Base-by-base conservation (phyloP, 768 basidiomycete genomes). In the Leccinum sublutescens region DNA sequence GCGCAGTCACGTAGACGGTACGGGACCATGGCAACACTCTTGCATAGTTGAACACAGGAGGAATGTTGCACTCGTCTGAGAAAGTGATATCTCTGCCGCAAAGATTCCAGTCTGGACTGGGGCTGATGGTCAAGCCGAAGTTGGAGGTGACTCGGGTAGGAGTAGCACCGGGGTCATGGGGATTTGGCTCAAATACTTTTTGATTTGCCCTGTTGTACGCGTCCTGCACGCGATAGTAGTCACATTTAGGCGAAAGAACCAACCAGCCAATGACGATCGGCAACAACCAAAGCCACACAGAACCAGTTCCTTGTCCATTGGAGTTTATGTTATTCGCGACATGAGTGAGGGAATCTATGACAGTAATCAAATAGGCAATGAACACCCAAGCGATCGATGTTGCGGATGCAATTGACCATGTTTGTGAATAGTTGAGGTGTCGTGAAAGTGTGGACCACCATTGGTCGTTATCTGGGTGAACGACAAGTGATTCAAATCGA, bases 231-330 rank as follows among this genome's bases (percentile, higher is more conserved):
- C 74, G 70, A 7, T 54, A 47, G 4, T 29, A 21, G 17, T 50
- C 49, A 25, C 49, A 50, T 50, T 50, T 50, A 27, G 49, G 49
- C 17, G 49, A 50, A 25, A 50, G 49, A 25, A 50, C 25, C 4
- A 50, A 27, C 49, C 49, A 50, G 49, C 49, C 49, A 3, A 50
- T 27, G 17, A 50, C 49, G 27, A 50, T 50, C 27, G 49, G 49
- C 17, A 50, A 25, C 12, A 79, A 71, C 76, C 77, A 80, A 8
- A 79, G 58, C 77, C 76, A 79, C 7, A 75, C 60, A 1, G 74
- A 72, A 11, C 73, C 77, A 6, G 77, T 72, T 11, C 69, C 73
- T 55, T 77, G 70, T 1, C 78, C 77, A 38, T 72, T 75, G 1
- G 69, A 67, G n/a, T 71, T 65, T 31, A 77, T 63, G 14, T 64